Conservation (phyloP, 179 eudicot species). For the Silene noctiflora region DNA sequence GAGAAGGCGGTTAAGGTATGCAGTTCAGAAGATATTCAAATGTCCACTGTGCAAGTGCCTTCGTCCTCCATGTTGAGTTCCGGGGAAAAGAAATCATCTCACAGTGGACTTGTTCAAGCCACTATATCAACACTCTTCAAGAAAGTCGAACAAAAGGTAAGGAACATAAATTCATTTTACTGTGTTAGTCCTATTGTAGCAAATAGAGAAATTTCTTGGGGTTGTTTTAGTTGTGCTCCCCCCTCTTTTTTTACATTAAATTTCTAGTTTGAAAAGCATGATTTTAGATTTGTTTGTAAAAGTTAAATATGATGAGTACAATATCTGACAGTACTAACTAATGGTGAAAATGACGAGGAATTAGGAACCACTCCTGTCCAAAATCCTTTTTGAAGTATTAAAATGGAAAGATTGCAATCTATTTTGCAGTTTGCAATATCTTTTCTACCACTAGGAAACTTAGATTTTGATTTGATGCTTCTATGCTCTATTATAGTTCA, state of each 20-base stretch:
- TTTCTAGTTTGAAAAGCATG: background rate
- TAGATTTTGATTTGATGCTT: too few relatives aligned
- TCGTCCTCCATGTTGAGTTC: conserved; percentile 21
- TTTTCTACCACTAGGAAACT: too few relatives aligned
- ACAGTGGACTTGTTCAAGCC: conserved; percentile 62
- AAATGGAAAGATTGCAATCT: too few relatives aligned
- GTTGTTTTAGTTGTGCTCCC: background rate
- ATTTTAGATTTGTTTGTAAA: too few relatives aligned
- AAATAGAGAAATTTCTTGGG: conserved; percentile 13
- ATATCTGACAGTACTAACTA: too few relatives aligned
- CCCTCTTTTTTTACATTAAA: background rate
- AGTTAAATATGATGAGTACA: too few relatives aligned
- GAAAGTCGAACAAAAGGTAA: conserved; percentile 71
- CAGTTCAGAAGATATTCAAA: conserved; percentile 26
- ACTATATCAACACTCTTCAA: conserved; percentile 77
- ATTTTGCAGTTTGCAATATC: too few relatives aligned
- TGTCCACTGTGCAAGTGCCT: conserved; percentile 28
- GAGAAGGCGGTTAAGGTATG: conserved; percentile 29
- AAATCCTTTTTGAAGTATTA: too few relatives aligned
- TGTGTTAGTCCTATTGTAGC: conserved; percentile 1
- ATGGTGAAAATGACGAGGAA: too few relatives aligned
- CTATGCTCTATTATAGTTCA: too few relatives aligned
- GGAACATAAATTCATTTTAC: conserved; percentile 12
- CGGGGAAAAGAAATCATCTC: conserved; percentile 33
- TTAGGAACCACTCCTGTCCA: too few relatives aligned